phyloP scores from a whole-genome alignment of 208 protist genomes.

The Leishmania tropica region DNA sequence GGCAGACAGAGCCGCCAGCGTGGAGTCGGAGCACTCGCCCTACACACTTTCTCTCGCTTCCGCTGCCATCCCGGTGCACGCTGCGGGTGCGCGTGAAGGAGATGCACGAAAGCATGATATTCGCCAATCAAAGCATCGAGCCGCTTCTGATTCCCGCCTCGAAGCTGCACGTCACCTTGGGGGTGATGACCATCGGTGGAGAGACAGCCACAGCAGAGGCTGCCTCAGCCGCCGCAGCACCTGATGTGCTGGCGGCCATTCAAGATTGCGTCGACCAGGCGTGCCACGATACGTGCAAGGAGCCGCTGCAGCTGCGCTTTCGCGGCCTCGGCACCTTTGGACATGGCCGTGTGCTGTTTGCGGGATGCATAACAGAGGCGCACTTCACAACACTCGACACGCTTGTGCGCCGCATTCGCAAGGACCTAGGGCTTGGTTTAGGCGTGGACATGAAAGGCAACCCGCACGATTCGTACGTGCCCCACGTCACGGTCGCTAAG shows the following conservation, averaged over 20 bases:
- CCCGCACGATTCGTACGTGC: slow-evolving; percentile 89
- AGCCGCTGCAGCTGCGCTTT: slow-evolving; percentile 75
- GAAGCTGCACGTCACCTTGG: slow-evolving; percentile 83
- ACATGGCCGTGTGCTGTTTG: slow-evolving; percentile 82
- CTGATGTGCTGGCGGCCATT: slow-evolving; percentile 34
- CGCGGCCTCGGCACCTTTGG: slow-evolving; percentile 83
- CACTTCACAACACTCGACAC: slow-evolving; percentile 66
- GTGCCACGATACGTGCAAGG: slow-evolving; percentile 29
- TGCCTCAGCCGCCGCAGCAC: background rate
- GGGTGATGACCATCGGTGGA: slow-evolving; percentile 65
- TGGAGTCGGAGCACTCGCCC: slow-evolving; percentile 65
- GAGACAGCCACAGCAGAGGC: slow-evolving; percentile 7
- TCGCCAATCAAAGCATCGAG: slow-evolving; percentile 54
- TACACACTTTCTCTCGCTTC: slow-evolving; percentile 86
- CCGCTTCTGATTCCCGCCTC: slow-evolving; percentile 67
- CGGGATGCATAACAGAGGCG: slow-evolving; percentile 56
- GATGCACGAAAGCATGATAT: slow-evolving; percentile 77
- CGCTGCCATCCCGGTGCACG: slow-evolving; percentile 61
- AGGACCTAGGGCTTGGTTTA: slow-evolving; percentile 49
- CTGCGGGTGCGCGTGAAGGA: slow-evolving; percentile 63
- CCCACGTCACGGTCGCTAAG: slow-evolving; percentile 87
- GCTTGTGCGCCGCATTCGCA: slow-evolving; percentile 57
- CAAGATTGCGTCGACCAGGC: slow-evolving; percentile 54
- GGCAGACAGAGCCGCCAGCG: slow-evolving; percentile 64
- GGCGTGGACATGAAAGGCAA: slow-evolving; percentile 88